phyloP scores from a whole-genome alignment of 2,329 filamentous ascomycete genomes.

The Lachnellula subtilissima region DNA sequence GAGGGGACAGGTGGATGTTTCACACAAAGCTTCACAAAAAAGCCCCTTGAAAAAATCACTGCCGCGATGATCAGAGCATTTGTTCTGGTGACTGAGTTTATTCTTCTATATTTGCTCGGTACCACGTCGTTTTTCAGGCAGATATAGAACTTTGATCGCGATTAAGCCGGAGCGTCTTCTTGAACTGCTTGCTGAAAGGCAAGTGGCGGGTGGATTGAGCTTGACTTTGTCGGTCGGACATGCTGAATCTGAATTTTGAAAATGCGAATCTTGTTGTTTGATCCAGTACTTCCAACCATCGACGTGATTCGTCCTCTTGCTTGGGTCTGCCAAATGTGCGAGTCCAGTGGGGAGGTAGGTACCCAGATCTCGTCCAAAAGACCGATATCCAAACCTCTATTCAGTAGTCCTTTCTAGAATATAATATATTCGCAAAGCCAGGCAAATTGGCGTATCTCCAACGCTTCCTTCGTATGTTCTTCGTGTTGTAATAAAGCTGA shows the following conservation, averaged over 20 bases:
- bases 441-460: no score
- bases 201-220: constrained; percentile 78
- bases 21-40: constrained; percentile 4
- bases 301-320: background rate
- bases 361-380: background rate
- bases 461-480: background rate
- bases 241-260: constrained; percentile 6
- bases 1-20: background rate
- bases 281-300: background rate
- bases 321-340: background rate
- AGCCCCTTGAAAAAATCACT: constrained; percentile 12
- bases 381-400: background rate
- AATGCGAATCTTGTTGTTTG: background rate
- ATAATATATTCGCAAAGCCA: background rate
- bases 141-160: constrained; percentile 71
- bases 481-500: background rate
- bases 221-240: constrained; percentile 72
- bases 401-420: background rate
- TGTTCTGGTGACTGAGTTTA: constrained; percentile 56
- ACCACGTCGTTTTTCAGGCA: constrained; percentile 67
- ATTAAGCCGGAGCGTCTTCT: constrained; percentile 99
- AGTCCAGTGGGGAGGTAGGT: background rate
- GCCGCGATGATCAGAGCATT: constrained; percentile 31
- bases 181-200: constrained; percentile 75
- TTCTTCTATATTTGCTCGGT: constrained; percentile 71